phyloP scores from a whole-genome alignment of 1,284 basidiomycete genomes.

The Pyrrhoderma lamaoense region DNA sequence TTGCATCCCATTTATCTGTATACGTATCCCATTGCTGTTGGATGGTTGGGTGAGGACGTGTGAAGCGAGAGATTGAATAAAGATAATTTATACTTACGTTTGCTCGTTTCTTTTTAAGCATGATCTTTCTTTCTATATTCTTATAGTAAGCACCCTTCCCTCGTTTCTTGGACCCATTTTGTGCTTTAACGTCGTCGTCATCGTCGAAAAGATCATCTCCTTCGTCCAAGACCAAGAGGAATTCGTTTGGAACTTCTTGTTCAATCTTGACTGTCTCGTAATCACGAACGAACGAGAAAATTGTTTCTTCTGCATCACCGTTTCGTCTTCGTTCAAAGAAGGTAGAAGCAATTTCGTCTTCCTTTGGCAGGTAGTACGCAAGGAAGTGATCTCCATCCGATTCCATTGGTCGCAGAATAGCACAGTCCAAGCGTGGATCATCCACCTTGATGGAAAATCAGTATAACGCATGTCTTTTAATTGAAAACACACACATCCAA shows the following conservation, averaged over 20 bases:
- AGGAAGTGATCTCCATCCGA: constrained; percentile 82
- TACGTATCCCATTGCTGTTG: constrained; percentile 54
- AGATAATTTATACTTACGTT: no score
- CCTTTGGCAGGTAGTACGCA: constrained; percentile 80
- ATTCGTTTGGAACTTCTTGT: constrained; percentile 78
- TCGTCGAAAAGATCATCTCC: constrained; percentile 27
- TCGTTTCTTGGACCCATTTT: constrained; percentile 23
- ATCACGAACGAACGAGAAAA: constrained; percentile 70
- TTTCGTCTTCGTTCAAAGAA: constrained; percentile 42
- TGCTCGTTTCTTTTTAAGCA: constrained; percentile 76
- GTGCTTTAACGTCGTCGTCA: constrained; percentile 17
- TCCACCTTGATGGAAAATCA: constrained; percentile 41
- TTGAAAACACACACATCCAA: constrained; percentile 42
- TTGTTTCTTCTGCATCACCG: constrained; percentile 46
- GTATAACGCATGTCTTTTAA: neutral
- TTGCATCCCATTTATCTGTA: constrained; percentile 71
- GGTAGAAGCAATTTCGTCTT: constrained; percentile 60
- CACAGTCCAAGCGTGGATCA: constrained; percentile 74
- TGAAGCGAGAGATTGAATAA: no score
- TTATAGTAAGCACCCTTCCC: constrained; percentile 79
- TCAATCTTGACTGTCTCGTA: constrained; percentile 81
- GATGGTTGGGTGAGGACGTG: no score
- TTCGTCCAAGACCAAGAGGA: constrained; percentile 69
- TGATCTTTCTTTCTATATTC: constrained; percentile 79
- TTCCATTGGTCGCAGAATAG: constrained; percentile 80